Evolutionary conservation across 129 eudicot genomes (phyloP).

Genomic region (Artemisia annua): DNA sequence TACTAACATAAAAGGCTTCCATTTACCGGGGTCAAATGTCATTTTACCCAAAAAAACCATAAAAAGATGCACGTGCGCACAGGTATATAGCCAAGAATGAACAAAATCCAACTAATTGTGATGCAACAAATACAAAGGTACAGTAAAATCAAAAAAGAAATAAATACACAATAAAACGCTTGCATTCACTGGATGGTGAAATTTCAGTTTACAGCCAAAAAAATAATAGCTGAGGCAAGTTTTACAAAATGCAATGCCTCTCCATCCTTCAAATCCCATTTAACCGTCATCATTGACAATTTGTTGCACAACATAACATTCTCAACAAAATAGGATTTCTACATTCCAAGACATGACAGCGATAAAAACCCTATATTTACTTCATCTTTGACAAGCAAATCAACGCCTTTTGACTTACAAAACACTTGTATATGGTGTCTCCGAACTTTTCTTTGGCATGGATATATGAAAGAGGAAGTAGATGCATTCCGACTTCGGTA

Average conservation of each 20-base stretch:
- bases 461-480: constrained; percentile 6
- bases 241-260: constrained; percentile 25
- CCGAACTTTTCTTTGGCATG: constrained; percentile 11
- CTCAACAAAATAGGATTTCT: constrained; percentile 25
- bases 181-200: constrained; percentile 8
- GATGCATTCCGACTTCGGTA: constrained; percentile 15
- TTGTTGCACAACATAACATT: neutral
- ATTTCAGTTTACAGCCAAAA: constrained; percentile 1
- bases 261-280: constrained; percentile 4
- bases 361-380: constrained; percentile 13
- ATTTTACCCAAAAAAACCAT: no score
- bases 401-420: constrained; percentile 19
- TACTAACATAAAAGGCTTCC: no score
- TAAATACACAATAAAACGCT: neutral
- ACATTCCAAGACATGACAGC: constrained; percentile 21
- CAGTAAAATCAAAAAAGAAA: neutral
- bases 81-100: neutral
- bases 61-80: no score
- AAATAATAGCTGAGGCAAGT: constrained; percentile 22
- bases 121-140: neutral
- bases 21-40: no score
- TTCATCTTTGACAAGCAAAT: constrained; percentile 26
- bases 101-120: neutral
- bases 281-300: no score
- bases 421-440: neutral